Conservation (phyloP, 2,329 filamentous ascomycete genomes). For the Cadophora sp. region DNA sequence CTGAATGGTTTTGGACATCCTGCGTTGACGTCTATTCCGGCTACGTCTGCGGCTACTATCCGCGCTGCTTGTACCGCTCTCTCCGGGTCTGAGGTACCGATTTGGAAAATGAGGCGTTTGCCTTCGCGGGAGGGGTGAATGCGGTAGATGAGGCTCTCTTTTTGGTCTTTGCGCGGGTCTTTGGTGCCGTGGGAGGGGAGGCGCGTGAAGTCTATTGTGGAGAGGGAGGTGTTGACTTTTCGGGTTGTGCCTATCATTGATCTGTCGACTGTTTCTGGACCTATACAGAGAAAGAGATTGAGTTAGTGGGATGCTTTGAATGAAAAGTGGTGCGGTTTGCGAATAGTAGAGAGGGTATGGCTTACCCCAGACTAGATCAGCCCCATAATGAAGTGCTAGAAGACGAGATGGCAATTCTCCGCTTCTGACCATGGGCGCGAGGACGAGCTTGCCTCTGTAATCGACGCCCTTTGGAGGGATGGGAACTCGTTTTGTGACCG, state of each 20-base stretch:
- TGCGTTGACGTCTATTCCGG: slow-evolving; percentile 95
- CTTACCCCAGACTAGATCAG: slow-evolving; percentile 93
- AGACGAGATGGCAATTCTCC: slow-evolving; percentile 92
- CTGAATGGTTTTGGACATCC: slow-evolving; percentile 99
- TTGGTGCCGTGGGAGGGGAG: slow-evolving; percentile 73
- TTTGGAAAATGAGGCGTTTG: slow-evolving; percentile 82
- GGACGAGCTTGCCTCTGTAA: slow-evolving; percentile 91
- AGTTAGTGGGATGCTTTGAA: slow-evolving; percentile 20
- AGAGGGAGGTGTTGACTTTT: slow-evolving; percentile 75
- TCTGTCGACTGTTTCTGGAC: slow-evolving; percentile 92
- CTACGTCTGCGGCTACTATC: slow-evolving; percentile 84
- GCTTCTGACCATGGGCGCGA: slow-evolving; percentile 98
- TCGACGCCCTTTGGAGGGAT: slow-evolving; percentile 90
- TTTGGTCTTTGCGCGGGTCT: slow-evolving; percentile 58
- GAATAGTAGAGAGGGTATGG: background rate
- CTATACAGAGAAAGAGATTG: slow-evolving; percentile 49
- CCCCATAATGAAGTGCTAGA: slow-evolving; percentile 90
- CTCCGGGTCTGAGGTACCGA: slow-evolving; percentile 85
- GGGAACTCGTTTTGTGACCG: slow-evolving; percentile 71
- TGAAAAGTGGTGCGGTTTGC: background rate
- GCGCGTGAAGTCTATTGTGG: slow-evolving; percentile 85
- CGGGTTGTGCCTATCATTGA: slow-evolving; percentile 88
- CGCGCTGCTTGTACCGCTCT: slow-evolving; percentile 84
- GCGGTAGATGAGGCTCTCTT: slow-evolving; percentile 80
- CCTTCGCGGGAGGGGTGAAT: slow-evolving; percentile 81